Evolutionary conservation across 2,329 filamentous ascomycete species (phyloP), one percentile per base, ranked within the genome.

Genomic region (Cladophialophora immunda): DNA sequence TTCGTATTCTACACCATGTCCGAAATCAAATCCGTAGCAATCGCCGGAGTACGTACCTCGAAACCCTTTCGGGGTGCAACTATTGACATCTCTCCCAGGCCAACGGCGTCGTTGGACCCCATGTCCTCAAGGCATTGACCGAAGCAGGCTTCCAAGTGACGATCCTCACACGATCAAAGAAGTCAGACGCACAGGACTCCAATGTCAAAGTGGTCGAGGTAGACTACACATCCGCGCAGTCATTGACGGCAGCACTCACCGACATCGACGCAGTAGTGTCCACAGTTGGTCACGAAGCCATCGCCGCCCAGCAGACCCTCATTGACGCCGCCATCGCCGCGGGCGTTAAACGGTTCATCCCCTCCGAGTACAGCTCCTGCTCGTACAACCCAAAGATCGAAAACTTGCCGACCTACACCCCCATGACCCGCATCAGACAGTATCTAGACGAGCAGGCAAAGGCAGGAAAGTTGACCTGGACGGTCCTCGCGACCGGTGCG

Each of bases 391-490:
- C 71, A 11, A 67, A 65, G 11, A 71, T 76, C 0, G 59, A 74
- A 4, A 58, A 73, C 17, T 68, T 77, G n/a, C 41, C 76, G 0
- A 56, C 75, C 36, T 73, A 73, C 1, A 54, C 77, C 0, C 75
- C 76, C 34, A 45, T 32, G 4, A 63, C 71, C n/a, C 78, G 78
- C 68, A 70, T 61, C 25, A 72, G 72, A 4, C 56, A 75, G 2
- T 87, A 89, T 67, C 78, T 89, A 19, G 80, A 84, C 68, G 76
- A 76, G 27, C 83, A 84, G 68, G 78, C 83, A 66, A 76, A 78
- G 25, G 73, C 79, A 1, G 75, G 71, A 0, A 45, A 60, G 70
- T 84, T 90, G 68, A 83, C 80, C 30, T 91, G 88, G 88, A 89
- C 86, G 1, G 85, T 80, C 1, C 75, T 91, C 13, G 82, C 86